Evolutionary conservation across 805 yeast genomes (phyloP), one percentile per base, ranked within the genome.

Genomic region (Cyberlindnera suaveolens): DNA sequence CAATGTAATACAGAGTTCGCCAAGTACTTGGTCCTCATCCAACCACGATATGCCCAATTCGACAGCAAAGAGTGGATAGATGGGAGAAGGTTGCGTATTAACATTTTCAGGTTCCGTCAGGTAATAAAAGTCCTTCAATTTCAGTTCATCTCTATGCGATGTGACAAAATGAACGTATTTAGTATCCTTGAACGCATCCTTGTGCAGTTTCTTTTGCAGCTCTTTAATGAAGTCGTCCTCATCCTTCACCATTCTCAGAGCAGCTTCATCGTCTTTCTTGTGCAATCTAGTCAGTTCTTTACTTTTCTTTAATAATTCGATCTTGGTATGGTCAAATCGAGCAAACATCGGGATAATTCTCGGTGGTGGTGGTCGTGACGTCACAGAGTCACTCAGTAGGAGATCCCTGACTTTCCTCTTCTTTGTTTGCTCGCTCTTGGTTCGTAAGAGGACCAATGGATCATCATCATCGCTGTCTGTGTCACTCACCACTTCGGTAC

Each of bases 171-270:
- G 39, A 7, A 48, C 36, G 23, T 39, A 48, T 6, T 11, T 13
- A 10, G 20, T 34, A 36, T 48, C 43, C 30, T 34, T 33, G 6
- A 36, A 36, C 1, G 45, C 51, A 16, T 29, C 15, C 9, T 18
- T 26, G 14, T 45, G 40, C 31, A 48, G 36, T 13, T 13, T 36
- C 23, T 32, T 13, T 18, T 31, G n/a, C 31, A 45, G 26, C 42
- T 35, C 39, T 13, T 41, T 23, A n/a, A 36, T 35, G 29, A 48
- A 48, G 9, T 39, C 38, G 14, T 48, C 49, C 16, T 48, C 47
- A 17, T 36, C 40, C 20, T 23, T 36, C 14, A 48, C 20, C 4
- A 39, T 33, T 9, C 11, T 31, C 29, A 36, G 3, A 3, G 51
- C 48, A 8, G 29, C 33, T 7, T 30, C 23, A 32, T 48, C 51